Evolutionary conservation across 1,139 yeast genomes (phyloP).

Genomic region (Waltiozyma sp.): DNA sequence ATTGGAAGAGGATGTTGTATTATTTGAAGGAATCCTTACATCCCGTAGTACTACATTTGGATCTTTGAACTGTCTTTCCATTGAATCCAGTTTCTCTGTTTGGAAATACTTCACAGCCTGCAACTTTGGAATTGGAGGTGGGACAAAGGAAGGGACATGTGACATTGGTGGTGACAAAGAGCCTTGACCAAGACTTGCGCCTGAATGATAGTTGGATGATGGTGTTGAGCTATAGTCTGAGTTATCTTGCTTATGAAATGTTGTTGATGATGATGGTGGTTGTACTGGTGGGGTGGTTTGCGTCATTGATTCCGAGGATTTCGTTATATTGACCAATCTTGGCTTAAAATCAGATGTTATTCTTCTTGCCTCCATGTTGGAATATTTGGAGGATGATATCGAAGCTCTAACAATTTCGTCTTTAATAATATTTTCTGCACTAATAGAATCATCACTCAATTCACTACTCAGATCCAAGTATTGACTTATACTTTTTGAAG

Average conservation of each 20-base stretch:
- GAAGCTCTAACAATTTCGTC: background rate
- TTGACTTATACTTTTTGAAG: background rate
- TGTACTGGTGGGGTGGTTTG: background rate
- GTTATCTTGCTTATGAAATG: background rate
- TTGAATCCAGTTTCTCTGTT: background rate
- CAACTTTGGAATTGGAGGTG: background rate
- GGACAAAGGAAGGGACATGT: background rate
- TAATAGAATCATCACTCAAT: background rate
- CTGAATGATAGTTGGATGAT: background rate
- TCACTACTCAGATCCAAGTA: background rate
- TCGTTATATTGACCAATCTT: background rate
- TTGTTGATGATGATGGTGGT: no score
- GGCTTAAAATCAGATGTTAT: background rate
- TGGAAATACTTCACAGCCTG: background rate
- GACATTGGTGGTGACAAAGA: background rate
- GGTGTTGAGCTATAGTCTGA: background rate
- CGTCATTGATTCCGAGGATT: background rate
- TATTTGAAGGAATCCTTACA: background rate
- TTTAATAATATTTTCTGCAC: background rate
- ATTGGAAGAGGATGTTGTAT: background rate
- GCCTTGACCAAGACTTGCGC: background rate
- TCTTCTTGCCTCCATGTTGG: background rate
- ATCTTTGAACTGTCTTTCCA: background rate
- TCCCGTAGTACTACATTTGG: background rate
- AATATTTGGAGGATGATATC: background rate